Percentiles rank a stretch among this genome's conserved stretches.
Conservation (phyloP, 2,329 filamentous ascomycete genomes). For the Myriosclerotinia curreyana region DNA sequence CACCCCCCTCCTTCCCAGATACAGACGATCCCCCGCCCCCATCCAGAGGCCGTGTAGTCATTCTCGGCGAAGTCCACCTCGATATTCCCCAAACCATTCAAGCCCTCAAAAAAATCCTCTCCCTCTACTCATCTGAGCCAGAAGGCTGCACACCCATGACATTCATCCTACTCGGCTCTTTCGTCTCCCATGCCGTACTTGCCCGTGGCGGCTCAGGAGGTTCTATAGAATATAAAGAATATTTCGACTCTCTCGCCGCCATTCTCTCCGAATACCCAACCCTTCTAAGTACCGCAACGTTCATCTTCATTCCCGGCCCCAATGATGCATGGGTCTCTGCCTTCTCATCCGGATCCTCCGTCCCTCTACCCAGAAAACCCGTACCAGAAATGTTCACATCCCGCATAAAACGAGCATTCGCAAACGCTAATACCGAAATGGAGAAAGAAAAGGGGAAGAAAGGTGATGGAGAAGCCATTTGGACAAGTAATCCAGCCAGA, state of each 20-base stretch:
- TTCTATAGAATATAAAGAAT: slow-evolving; percentile 95
- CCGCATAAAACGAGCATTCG: slow-evolving; percentile 76
- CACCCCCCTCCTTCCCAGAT: slow-evolving; percentile 23
- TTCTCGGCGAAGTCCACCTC: slow-evolving; percentile 82
- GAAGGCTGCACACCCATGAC: slow-evolving; percentile 66
- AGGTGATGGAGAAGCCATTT: slow-evolving; percentile 70
- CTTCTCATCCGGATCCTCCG: slow-evolving; percentile 72
- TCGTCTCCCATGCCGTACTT: slow-evolving; percentile 64
- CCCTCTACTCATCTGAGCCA: slow-evolving; percentile 65
- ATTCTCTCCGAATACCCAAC: slow-evolving; percentile 79
- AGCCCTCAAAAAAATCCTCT: slow-evolving; percentile 75
- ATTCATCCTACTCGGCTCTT: slow-evolving; percentile 85
- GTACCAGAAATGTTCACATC: slow-evolving; percentile 91
- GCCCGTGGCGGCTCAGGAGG: slow-evolving; percentile 68
- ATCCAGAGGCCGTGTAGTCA: slow-evolving; percentile 58
- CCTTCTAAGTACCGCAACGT: slow-evolving; percentile 74
- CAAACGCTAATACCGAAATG: slow-evolving; percentile 69
- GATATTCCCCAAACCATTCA: slow-evolving; percentile 79
- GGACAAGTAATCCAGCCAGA: slow-evolving; percentile 84
- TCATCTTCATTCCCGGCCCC: slow-evolving; percentile 92
- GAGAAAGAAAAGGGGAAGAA: slow-evolving; percentile 49
- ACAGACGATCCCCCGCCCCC: slow-evolving; percentile 32
- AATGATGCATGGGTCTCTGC: slow-evolving; percentile 96
- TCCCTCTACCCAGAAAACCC: slow-evolving; percentile 64
- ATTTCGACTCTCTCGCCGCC: slow-evolving; percentile 83